These are phyloP conservation scores for Ambrosiella xylebori DNA, from an alignment of 2,329 filamentous ascomycete genomes.

Conservation along the genomic window DNA sequence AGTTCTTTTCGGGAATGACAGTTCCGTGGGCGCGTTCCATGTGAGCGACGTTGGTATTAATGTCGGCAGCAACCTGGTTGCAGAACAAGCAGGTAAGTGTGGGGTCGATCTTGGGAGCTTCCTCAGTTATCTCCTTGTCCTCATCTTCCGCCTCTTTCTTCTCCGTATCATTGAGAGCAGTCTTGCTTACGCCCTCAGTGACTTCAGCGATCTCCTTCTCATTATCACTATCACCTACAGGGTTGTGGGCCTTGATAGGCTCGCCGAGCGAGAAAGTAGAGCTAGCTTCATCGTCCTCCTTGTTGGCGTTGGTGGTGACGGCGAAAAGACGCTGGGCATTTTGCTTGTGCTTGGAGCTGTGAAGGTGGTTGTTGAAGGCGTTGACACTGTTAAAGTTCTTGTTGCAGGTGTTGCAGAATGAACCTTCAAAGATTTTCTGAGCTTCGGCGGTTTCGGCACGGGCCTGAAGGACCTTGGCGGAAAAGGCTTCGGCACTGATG, in stretches of 20 bases:
- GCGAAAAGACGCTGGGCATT: conserved; percentile 15
- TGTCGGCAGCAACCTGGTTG: conserved; percentile 62
- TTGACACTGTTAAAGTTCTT: conserved; percentile 96
- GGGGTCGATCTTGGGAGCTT: conserved; percentile 23
- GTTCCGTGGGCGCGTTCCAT: conserved; percentile 91
- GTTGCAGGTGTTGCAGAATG: conserved; percentile 61
- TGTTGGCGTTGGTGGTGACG: conserved; percentile 22
- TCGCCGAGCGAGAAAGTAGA: conserved; percentile 85
- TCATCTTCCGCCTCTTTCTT: conserved; percentile 30
- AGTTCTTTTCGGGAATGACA: conserved; percentile 83
- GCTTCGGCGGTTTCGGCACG: conserved; percentile 72
- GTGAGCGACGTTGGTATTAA: conserved; percentile 63
- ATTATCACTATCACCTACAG: conserved; percentile 41
- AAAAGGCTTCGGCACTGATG: conserved; percentile 80
- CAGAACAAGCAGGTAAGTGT: conserved; percentile 68
- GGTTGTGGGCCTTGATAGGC: conserved; percentile 33
- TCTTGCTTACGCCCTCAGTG: conserved; percentile 57
- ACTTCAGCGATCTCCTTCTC: conserved; percentile 65
- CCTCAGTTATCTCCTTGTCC: conserved; percentile 23
- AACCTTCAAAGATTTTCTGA: conserved; percentile 77
- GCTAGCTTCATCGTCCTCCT: conserved; percentile 66
- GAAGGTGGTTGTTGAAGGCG: conserved; percentile 81
- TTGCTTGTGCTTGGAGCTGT: conserved; percentile 70
- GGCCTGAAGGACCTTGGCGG: conserved; percentile 85
- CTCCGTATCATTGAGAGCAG: conserved; percentile 45